phyloP scores from a whole-genome alignment of 1,139 yeast species.

The Candida sp. region DNA sequence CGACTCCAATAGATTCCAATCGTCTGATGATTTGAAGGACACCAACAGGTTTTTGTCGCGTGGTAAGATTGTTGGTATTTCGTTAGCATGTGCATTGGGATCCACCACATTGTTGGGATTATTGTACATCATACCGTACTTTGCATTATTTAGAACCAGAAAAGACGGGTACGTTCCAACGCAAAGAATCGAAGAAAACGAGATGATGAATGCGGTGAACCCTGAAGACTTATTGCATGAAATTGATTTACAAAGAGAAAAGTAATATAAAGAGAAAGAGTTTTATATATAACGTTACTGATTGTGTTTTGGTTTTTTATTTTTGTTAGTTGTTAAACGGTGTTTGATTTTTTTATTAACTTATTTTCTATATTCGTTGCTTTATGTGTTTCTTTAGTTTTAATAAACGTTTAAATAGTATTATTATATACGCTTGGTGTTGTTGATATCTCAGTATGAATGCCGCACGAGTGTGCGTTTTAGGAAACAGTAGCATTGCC shows the following conservation, averaged over 20 bases:
- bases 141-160: constrained; percentile 49
- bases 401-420: too few relatives aligned
- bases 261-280: constrained; percentile 6
- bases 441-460: too few relatives aligned
- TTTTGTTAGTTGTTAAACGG: neutral
- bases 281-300: too few relatives aligned
- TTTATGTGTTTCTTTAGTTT: neutral
- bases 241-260: constrained; percentile 51
- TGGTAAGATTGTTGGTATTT: constrained; percentile 88
- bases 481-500: neutral
- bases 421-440: too few relatives aligned
- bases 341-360: neutral
- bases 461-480: neutral
- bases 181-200: constrained; percentile 64
- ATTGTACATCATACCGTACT: constrained; percentile 59
- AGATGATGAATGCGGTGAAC: constrained; percentile 69
- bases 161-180: constrained; percentile 27
- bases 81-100: constrained; percentile 88
- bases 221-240: constrained; percentile 66
- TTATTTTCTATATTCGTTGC: neutral
- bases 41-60: constrained; percentile 28
- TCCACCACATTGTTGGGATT: constrained; percentile 72
- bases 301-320: neutral
- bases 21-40: constrained; percentile 36
- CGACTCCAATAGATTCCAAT: constrained; percentile 41